Evolutionary conservation across 208 protist genomes (phyloP), one percentile per base, ranked within the genome.

Genomic region (Leishmania tarentolae): DNA sequence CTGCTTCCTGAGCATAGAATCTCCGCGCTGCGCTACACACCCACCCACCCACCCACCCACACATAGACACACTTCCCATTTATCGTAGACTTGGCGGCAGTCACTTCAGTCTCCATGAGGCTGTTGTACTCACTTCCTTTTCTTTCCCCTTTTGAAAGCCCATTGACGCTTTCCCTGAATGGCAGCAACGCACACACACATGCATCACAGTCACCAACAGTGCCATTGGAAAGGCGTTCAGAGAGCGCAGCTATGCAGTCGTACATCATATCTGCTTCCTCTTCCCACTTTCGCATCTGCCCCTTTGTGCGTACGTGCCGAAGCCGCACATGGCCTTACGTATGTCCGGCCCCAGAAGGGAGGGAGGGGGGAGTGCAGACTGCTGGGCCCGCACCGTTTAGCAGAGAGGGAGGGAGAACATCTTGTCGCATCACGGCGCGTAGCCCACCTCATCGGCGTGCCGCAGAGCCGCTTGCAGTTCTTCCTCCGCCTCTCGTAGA

Each of bases 401-500:
- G 35, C 72, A 6, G 17, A 37, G 69, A 52, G 28, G 40, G 24
- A 13, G 11, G 40, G 24, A 13, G 11, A 31, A 17, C 53, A 46
- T 40, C 71, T 44, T 8, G 13, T 5, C n/a, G 9, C 9, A 21
- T 77, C 57, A 85, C 42, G 76, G 50, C 15, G 40, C 40, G 15
- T 19, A 21, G 46, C 77, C 75, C 42, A 63, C 4, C 79, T 84
- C 80, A 31, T 86, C 74, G 7, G 79, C 80, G 9, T 44, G 46
- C 44, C 24, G 53, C 65, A 89, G 74, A 21, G 83, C 75, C n/a
- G 50, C 2, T 66, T 63, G 40, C 69, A 89, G 63, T 46, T 87
- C 76, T 66, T 52, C 47, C 74, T 87, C 83, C 21, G 86, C 83
- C 42, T 87, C 75, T n/a, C 63, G 76, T 44, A 87, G 59, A 3